Percentiles rank a stretch among this genome's conserved stretches.
phyloP scores from a whole-genome alignment of 148 eudicot genomes.

The Tetragonia tetragonoides region DNA sequence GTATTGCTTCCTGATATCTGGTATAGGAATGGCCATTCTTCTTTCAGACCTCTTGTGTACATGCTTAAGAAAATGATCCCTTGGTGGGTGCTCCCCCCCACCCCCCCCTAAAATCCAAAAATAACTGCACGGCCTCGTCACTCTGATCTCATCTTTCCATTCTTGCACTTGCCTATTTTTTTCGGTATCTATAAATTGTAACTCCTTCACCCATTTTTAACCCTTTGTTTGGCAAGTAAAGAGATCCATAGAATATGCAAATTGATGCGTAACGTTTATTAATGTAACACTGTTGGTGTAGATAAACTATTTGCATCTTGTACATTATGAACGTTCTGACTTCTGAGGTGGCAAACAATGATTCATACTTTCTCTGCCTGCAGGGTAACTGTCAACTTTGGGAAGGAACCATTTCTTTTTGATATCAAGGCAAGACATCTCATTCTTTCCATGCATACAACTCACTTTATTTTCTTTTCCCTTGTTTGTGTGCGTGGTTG shows the following conservation, averaged over 20 bases:
- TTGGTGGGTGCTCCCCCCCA: neutral
- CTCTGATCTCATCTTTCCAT: neutral
- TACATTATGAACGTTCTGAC: neutral
- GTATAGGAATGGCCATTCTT: neutral
- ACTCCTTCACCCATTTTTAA: neutral
- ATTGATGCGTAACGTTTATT: neutral
- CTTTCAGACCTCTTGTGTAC: neutral
- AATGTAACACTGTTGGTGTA: neutral
- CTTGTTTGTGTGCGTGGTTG: neutral
- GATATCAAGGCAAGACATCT: constrained; percentile 64
- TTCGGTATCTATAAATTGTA: neutral
- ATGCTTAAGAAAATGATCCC: neutral
- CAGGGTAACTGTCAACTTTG: constrained; percentile 95
- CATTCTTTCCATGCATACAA: neutral
- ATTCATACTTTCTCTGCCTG: constrained; percentile 11
- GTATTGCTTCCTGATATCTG: neutral
- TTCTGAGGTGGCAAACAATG: neutral
- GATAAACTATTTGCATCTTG: neutral
- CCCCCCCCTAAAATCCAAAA: neutral
- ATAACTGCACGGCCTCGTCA: neutral
- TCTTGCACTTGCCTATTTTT: neutral
- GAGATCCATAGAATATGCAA: neutral
- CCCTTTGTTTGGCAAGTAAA: neutral
- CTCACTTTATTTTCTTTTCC: neutral
- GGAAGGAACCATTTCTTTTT: constrained; percentile 75